phyloP scores from a whole-genome alignment of 2,329 filamentous ascomycete species.

The Hymenoscyphus repandus region DNA sequence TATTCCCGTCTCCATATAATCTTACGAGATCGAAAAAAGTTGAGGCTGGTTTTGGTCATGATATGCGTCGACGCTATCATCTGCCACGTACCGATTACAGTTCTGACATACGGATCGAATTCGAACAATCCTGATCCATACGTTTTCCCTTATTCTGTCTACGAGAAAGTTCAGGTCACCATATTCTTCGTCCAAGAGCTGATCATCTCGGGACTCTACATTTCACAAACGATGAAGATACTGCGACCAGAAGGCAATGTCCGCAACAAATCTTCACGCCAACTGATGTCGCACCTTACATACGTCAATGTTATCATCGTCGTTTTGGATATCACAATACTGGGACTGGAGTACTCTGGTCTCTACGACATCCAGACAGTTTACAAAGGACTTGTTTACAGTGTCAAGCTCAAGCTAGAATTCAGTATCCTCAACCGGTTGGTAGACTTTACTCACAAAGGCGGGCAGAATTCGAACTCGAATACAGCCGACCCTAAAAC shows the following conservation, averaged over 20 bases:
- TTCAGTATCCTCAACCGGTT: conserved; percentile 38
- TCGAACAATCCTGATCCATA: background rate
- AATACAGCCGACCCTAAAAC: background rate
- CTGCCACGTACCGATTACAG: conserved; percentile 40
- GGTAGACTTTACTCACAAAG: background rate
- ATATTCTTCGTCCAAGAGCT: conserved; percentile 44
- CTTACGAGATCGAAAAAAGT: conserved; percentile 34
- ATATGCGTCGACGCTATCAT: conserved; percentile 40
- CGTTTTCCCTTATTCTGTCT: conserved; percentile 29
- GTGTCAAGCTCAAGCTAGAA: conserved; percentile 42
- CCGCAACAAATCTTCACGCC: conserved; percentile 12
- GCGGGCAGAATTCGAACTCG: background rate
- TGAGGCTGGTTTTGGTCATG: conserved; percentile 39
- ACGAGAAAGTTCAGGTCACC: conserved; percentile 45
- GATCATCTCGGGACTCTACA: conserved; percentile 43
- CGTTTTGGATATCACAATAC: conserved; percentile 37
- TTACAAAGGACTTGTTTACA: conserved; percentile 36
- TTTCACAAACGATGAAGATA: conserved; percentile 40
- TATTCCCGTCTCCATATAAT: conserved; percentile 46
- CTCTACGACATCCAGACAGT: conserved; percentile 35
- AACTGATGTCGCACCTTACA: conserved; percentile 39
- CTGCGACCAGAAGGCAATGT: conserved; percentile 11
- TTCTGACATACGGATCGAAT: conserved; percentile 36
- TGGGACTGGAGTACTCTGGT: conserved; percentile 33
- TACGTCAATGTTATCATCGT: conserved; percentile 41